Conservation (phyloP, 805 yeast genomes). For the Wickerhamomyces mucosus region DNA sequence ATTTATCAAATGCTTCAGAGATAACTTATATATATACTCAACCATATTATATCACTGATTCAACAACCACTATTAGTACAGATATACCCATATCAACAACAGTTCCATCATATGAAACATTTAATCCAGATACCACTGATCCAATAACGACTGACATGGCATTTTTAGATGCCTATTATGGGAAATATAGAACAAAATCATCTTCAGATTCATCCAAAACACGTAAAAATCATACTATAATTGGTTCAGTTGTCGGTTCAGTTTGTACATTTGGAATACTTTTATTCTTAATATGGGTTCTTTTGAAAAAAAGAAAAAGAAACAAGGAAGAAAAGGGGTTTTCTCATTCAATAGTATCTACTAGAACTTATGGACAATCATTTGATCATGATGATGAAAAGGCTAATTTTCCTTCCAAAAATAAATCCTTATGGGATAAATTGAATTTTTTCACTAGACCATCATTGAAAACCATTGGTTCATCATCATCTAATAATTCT, state of each 20-base stretch:
- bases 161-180: constrained; percentile 7
- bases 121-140: not conserved
- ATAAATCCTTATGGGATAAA: not conserved
- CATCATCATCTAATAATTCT: constrained; percentile 4
- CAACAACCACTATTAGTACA: constrained; percentile 13
- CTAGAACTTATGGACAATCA: constrained; percentile 14
- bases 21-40: constrained; percentile 15
- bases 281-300: constrained; percentile 10
- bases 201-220: not conserved
- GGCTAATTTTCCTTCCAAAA: constrained; percentile 1
- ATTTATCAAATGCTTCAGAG: constrained; percentile 2
- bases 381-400: constrained; percentile 2
- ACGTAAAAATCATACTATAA: constrained; percentile 11
- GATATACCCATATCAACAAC: constrained; percentile 11
- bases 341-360: constrained; percentile 18
- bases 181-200: constrained; percentile 2
- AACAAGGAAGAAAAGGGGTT: constrained; percentile 13
- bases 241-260: constrained; percentile 21
- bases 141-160: constrained; percentile 15
- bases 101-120: constrained; percentile 2
- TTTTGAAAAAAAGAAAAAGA: constrained; percentile 5
- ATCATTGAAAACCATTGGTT: not conserved
- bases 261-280: constrained; percentile 12
- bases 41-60: constrained; percentile 11
- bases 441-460: no score